Conservation (phyloP, 176 grass and related monocot genomes). For the Melocanna baccifera region DNA sequence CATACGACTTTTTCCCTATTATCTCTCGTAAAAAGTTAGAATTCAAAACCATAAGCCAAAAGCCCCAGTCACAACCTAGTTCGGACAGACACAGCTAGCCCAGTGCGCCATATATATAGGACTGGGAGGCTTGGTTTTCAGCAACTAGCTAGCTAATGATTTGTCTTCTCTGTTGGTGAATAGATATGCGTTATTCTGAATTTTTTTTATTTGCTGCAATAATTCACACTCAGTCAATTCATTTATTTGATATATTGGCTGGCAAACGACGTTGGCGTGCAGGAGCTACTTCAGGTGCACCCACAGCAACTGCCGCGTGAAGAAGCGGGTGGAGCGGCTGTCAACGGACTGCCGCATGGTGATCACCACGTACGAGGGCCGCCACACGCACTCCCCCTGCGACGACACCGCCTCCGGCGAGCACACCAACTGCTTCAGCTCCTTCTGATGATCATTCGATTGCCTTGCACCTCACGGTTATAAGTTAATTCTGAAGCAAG, state of each 20-base stretch:
- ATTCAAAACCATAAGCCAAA: too few species aligned
- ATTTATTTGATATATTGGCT: not conserved
- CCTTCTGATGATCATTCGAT: slow-evolving; percentile 39
- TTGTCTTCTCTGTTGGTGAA: not conserved
- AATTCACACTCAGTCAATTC: not conserved
- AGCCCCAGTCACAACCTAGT: not conserved
- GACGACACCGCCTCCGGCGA: slow-evolving; percentile 65
- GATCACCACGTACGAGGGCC: slow-evolving; percentile 94
- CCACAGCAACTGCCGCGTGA: slow-evolving; percentile 92
- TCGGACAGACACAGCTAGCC: not conserved
- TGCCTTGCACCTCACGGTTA: not conserved
- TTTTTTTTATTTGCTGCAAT: not conserved
- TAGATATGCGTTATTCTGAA: not conserved
- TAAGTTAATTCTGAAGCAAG: not conserved
- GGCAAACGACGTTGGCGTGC: not conserved
- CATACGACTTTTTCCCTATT: too few species aligned
- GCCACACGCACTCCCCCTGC: slow-evolving; percentile 86
- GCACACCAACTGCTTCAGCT: slow-evolving; percentile 69
- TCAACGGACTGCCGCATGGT: slow-evolving; percentile 95
- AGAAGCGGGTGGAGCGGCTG: slow-evolving; percentile 90
- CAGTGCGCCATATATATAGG: slow-evolving; percentile 13
- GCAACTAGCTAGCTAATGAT: not conserved
- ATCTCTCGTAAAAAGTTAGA: too few species aligned
- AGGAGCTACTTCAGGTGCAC: slow-evolving; percentile 99
- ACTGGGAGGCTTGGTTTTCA: slow-evolving; percentile 15